Evolutionary conservation across 306 rosid species (phyloP), one percentile per base, ranked within the genome.

Genomic region (Crotalaria pallida): DNA sequence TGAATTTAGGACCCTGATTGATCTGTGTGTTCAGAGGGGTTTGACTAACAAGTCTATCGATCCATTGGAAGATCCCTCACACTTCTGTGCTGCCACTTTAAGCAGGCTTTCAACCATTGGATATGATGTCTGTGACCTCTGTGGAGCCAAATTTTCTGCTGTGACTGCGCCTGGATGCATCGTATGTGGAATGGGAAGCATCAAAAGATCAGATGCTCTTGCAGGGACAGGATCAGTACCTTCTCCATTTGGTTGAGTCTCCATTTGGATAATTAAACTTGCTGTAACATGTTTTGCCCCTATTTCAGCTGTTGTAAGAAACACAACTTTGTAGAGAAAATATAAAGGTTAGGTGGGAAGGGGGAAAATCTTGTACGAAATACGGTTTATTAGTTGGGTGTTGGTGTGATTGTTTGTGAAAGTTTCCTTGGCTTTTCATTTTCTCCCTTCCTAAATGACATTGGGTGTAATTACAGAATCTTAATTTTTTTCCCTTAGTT

Each of bases 141-240:
- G 98, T 12, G 98, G 98, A 43, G 98, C 98, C 57, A 93, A 93
- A 78, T 93, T 93, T 81, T 93, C 96, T 0, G 96, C 96, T 5
- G 89, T 93, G 51, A 53, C 85, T 1, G 58, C 93, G 0, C 98
- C 96, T 0, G 98, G 98, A 71, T 93, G 98, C 88, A 93, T 93
- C 15, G 87, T 90, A 34, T 93, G 98, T 31, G 98, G 98, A 56
- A 93, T 93, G 98, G 98, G 98, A 84, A 86, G 96, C 82, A 93
- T 92, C 67, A 89, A 87, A 80, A 84, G 98, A 74, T 92, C 98
- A 43, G 98, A 92, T 82, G 96, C 98, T 26, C 81, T 86, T 19
- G 69, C 96, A 4, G 98, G 87, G 55, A 89, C 93, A 3, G 98
- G 87, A 50, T 89, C 96, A 21, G 92, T 89, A 72, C 87, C 98